These are phyloP conservation scores for Phytophthora ramorum DNA, from an alignment of 352 stramenopile genomes.

Conservation along the genomic window DNA sequence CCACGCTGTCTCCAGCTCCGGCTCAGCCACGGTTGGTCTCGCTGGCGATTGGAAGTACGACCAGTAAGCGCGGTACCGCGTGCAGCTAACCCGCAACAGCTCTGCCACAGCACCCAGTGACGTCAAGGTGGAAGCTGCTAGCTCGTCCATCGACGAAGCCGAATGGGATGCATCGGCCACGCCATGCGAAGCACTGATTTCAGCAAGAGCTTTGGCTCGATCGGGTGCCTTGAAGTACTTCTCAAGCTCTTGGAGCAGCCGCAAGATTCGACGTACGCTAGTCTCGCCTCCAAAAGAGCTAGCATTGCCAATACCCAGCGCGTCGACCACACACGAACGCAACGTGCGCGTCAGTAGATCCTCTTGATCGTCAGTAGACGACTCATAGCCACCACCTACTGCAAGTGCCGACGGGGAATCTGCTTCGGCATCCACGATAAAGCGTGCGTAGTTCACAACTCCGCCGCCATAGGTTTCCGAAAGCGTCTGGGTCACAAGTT, in stretches of 20 bases:
- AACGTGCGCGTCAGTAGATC: conserved; percentile 31
- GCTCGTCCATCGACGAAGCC: conserved; percentile 19
- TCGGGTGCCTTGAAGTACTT: conserved; percentile 21
- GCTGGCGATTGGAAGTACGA: conserved; percentile 35
- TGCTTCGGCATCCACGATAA: conserved; percentile 10
- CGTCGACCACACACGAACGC: conserved; percentile 33
- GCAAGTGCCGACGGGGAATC: background rate
- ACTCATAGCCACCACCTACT: background rate
- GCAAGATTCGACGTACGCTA: conserved; percentile 30
- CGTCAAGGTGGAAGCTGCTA: conserved; percentile 16
- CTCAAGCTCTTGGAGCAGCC: conserved; percentile 34
- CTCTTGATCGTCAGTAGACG: conserved; percentile 15
- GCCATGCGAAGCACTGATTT: conserved; percentile 7
- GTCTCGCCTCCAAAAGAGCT: conserved; percentile 16
- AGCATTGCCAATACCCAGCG: conserved; percentile 17
- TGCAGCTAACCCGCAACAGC: conserved; percentile 38
- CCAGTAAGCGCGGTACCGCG: conserved; percentile 31
- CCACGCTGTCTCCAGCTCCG: conserved; percentile 32
- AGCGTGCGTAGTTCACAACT: conserved; percentile 28
- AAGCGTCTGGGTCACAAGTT: conserved; percentile 26
- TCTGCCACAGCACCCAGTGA: conserved; percentile 36
- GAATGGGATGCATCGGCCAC: background rate
- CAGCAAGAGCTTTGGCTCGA: conserved; percentile 7
- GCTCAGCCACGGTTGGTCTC: conserved; percentile 14
- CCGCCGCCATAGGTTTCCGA: conserved; percentile 24